These are phyloP conservation scores for Prunella vulgaris DNA, from an alignment of 257 asterid genomes.

Conservation along the genomic window DNA sequence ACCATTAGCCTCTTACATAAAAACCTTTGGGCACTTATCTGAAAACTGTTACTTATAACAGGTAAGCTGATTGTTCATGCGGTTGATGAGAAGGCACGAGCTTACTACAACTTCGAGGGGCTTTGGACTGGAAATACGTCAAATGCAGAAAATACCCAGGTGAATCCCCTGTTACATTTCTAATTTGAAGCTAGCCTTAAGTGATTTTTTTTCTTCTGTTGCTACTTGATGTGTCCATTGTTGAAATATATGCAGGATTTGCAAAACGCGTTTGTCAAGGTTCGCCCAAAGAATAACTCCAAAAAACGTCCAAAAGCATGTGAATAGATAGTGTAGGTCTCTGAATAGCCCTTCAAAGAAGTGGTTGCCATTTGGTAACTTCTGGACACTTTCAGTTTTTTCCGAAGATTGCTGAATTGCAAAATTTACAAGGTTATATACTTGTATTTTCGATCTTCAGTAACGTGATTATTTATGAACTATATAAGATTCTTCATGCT, in stretches of 20 bases:
- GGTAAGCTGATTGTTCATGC: slow-evolving; percentile 81
- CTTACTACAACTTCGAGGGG: slow-evolving; percentile 86
- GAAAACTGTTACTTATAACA: slow-evolving; percentile 20
- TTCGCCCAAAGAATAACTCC: slow-evolving; percentile 72
- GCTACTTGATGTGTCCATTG: slow-evolving; percentile 3
- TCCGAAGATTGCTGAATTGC: too few species aligned
- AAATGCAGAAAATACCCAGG: slow-evolving; percentile 37
- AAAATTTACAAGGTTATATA: too few species aligned
- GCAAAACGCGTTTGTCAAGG: slow-evolving; percentile 71
- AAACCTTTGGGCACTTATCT: neutral
- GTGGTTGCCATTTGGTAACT: neutral
- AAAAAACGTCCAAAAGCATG: slow-evolving; percentile 53
- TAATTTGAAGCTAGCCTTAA: neutral
- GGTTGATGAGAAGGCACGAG: slow-evolving; percentile 87
- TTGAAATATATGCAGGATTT: slow-evolving; percentile 49
- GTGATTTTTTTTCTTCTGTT: neutral
- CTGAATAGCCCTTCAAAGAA: too few species aligned
- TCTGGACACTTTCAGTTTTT: too few species aligned
- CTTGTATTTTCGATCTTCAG: too few species aligned
- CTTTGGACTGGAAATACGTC: slow-evolving; percentile 53
- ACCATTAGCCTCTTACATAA: neutral
- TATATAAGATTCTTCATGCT: too few species aligned
- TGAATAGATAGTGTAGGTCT: too few species aligned
- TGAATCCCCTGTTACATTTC: slow-evolving; percentile 1
- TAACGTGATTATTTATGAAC: too few species aligned